These are phyloP conservation scores for Cryptosporidium muris DNA, from an alignment of 169 alveolate genomes.

Conservation along the genomic window DNA sequence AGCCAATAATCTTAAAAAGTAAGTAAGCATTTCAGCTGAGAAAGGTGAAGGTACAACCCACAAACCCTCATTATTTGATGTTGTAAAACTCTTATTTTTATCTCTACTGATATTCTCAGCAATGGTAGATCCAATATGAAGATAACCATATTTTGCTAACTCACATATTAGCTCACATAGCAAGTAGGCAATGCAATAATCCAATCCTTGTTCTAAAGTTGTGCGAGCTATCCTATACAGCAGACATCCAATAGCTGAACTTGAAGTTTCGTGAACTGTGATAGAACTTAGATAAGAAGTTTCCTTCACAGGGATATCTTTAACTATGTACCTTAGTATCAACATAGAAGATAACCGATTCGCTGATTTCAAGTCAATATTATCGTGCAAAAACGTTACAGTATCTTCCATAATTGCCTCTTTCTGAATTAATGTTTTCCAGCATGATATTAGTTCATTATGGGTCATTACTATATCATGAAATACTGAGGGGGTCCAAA, in stretches of 20 bases:
- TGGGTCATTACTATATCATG: slow-evolving; percentile 51
- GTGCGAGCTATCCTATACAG: slow-evolving; percentile 54
- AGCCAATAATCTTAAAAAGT: slow-evolving; percentile 59
- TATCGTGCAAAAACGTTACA: slow-evolving; percentile 26
- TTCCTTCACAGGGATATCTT: slow-evolving; percentile 48
- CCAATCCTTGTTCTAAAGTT: slow-evolving; percentile 62
- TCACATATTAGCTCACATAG: slow-evolving; percentile 48
- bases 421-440: slow-evolving; percentile 52
- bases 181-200: slow-evolving; percentile 54
- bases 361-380: slow-evolving; percentile 65
- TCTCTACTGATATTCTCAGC: not conserved
- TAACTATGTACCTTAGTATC: slow-evolving; percentile 21
- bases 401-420: slow-evolving; percentile 22
- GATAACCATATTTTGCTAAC: slow-evolving; percentile 36
- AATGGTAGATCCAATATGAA: slow-evolving; percentile 44
- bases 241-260: slow-evolving; percentile 49
- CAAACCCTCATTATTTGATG: not conserved
- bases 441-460: slow-evolving; percentile 44
- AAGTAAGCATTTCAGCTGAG: slow-evolving; percentile 62
- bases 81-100: not conserved
- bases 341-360: slow-evolving; percentile 61
- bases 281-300: not conserved
- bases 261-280: slow-evolving; percentile 16
- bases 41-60: slow-evolving; percentile 68
- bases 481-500: slow-evolving; percentile 31